Evolutionary conservation across 2,329 filamentous ascomycete genomes (phyloP), one percentile per base, ranked within the genome.

Genomic region (Aspergillus ochraceus): DNA sequence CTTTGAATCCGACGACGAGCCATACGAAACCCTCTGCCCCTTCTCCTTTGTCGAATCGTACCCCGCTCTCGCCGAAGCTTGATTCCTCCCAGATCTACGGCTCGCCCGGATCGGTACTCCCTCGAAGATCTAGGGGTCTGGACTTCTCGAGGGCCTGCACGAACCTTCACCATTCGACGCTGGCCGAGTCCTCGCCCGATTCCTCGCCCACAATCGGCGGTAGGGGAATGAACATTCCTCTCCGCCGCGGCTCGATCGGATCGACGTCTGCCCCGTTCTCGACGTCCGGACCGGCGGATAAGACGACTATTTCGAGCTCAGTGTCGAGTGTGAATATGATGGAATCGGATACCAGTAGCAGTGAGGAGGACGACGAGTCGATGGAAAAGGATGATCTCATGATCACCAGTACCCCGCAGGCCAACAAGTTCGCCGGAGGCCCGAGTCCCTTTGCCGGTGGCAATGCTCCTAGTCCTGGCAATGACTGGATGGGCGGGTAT

Each of bases 71-170:
- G 2, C 92, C 93, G 17, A 92, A 96, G 74, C 85, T 95, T 64
- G 92, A 97, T 74, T 85, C 90, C 58, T 89, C 89, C 20, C 90
- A 92, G 66, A 91, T 88, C 52, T 97, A 96, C 79, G 90, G 90
- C 47, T 94, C 92, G 1, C 92, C 93, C 2, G 89, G 90, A 26
- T 96, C 93, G 56, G 90, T 96, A 51, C 84, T 98, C 8, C 94
- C 94, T 19, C 87, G 94, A 64, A 88, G 93, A 62, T 97, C 93
- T 30, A 87, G 94, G 58, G 94, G 94, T 49, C 82, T 97, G 61
- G 94, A 98, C 77, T 98, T 97, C 76, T 94, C 94, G 46, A 86
- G 94, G 66, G 93, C 93, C 11, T 95, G 92, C 63, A 97, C 94
- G 11, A 96, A 93, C 72, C 83, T 99, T 22, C 95, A 98, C 77